These are phyloP conservation scores for Tuber aestivum DNA, from an alignment of 495 filamentous ascomycete species.

Conservation along the genomic window DNA sequence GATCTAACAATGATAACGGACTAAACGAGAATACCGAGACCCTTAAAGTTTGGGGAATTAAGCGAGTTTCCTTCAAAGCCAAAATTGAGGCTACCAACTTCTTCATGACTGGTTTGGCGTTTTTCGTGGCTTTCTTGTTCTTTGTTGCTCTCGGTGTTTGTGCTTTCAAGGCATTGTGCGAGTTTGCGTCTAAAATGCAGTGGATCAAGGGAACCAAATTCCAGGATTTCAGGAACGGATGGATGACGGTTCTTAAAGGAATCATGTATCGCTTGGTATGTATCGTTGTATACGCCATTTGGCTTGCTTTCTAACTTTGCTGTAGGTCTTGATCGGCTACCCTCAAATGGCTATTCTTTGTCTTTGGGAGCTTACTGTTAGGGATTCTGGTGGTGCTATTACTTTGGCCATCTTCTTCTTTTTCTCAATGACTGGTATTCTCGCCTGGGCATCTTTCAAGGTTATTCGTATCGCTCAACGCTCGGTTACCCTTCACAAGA, in stretches of 20 bases:
- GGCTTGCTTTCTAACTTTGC: conserved; percentile 12
- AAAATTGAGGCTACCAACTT: conserved; percentile 86
- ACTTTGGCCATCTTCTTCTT: conserved; percentile 87
- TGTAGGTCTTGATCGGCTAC: conserved; percentile 77
- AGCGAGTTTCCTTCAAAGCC: conserved; percentile 80
- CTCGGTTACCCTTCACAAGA: conserved; percentile 86
- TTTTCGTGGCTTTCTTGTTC: conserved; percentile 80
- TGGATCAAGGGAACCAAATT: conserved; percentile 86
- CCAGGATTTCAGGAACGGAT: conserved; percentile 85
- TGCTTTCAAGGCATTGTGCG: conserved; percentile 72
- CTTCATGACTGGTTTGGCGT: conserved; percentile 83
- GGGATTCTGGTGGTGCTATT: conserved; percentile 81
- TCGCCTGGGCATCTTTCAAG: conserved; percentile 85
- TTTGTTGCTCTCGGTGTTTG: conserved; percentile 64
- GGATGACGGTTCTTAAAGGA: conserved; percentile 72
- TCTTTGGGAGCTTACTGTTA: conserved; percentile 85
- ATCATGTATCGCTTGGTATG: conserved; percentile 79
- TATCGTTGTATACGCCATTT: conserved; percentile 6
- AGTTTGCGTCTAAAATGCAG: conserved; percentile 60
- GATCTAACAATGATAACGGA: conserved; percentile 48
- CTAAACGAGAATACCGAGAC: conserved; percentile 45
- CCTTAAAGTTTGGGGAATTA: conserved; percentile 74
- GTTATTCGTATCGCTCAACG: conserved; percentile 82
- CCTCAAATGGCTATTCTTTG: conserved; percentile 88
- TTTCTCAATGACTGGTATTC: conserved; percentile 67